Base-by-base conservation (phyloP, 805 yeast species). In the Barnettozyma pratensis region DNA sequence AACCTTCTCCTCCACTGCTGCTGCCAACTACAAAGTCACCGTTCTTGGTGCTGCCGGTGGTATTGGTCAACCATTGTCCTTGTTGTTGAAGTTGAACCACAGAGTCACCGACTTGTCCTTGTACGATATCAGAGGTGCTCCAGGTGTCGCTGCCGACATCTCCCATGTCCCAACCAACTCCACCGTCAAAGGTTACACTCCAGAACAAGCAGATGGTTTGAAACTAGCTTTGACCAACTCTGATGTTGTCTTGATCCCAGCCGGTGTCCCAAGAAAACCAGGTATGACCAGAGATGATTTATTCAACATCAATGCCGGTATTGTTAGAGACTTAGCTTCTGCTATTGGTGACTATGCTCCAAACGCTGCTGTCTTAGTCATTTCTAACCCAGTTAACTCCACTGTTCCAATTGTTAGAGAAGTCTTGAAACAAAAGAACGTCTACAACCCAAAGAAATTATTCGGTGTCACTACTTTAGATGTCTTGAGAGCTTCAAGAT, bases 71-170 rank as follows among this genome's bases (percentile, higher is more conserved):
- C 95, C 95, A 53, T 71, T 86, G 59, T 86, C 92, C 43, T 74
- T 87, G 52, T 77, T 92, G 65, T 70, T 91, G 74, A 91, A 92
- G 76, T 77, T 86, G 66, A 88, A 89, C 82, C 85, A 79, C 71
- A 83, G 87, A 72, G 96, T 91, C 54, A 85, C 96, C 46, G 85
- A 84, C 59, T 77, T 91, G 67, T 80, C 94, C 52, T 75, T 91
- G 49, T 91, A 87, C 76, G 98, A 91, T 72, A 77, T 91, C 66
- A 82, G 83, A 69, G 89, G 94, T 62, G 95, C 96, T 53, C 89
- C 90, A 58, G 98, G 98, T 76, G 97, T 91, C 53, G 97, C 97
- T 57, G 91, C 98, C 49, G 98, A 91, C 65, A 77, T 91, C 54
- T 87, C 96, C 41, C 98, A 91, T 74, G 80, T 91, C 63, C 94